Evolutionary conservation across 805 yeast genomes (phyloP).

Genomic region (Komagataella populi): DNA sequence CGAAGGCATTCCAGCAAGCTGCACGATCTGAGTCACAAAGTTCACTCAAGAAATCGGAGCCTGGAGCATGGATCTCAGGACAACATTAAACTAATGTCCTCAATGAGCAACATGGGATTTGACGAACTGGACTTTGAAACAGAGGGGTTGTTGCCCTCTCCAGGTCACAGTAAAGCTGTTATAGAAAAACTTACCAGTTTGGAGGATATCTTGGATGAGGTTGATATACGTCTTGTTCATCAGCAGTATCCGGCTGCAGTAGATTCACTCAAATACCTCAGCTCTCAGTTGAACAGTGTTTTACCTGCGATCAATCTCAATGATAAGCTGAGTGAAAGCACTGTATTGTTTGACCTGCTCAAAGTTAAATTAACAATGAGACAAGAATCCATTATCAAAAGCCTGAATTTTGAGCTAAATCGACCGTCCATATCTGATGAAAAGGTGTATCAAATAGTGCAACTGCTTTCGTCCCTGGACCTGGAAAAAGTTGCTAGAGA

Average conservation of each 20-base stretch:
- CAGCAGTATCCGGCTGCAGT: conserved; percentile 23
- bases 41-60: conserved; percentile 26
- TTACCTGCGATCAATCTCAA: neutral
- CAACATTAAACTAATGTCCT: neutral
- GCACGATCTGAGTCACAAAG: conserved; percentile 46
- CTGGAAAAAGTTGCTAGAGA: conserved; percentile 34
- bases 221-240: conserved; percentile 56
- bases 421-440: conserved; percentile 16
- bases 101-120: neutral
- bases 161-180: neutral
- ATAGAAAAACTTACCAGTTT: conserved; percentile 13
- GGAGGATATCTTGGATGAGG: conserved; percentile 54
- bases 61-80: neutral
- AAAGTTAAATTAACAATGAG: conserved; percentile 7
- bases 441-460: conserved; percentile 15
- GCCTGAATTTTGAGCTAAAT: conserved; percentile 11
- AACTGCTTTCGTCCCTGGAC: conserved; percentile 17
- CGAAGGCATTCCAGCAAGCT: conserved; percentile 24
- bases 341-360: conserved; percentile 7
- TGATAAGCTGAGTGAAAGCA: neutral
- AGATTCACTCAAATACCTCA: conserved; percentile 14
- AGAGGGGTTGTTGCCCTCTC: neutral
- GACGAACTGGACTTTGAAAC: neutral
- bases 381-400: conserved; percentile 6
- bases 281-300: conserved; percentile 10